Base-by-base conservation (phyloP, 176 grass and related monocot genomes). In the Secale cereale region DNA sequence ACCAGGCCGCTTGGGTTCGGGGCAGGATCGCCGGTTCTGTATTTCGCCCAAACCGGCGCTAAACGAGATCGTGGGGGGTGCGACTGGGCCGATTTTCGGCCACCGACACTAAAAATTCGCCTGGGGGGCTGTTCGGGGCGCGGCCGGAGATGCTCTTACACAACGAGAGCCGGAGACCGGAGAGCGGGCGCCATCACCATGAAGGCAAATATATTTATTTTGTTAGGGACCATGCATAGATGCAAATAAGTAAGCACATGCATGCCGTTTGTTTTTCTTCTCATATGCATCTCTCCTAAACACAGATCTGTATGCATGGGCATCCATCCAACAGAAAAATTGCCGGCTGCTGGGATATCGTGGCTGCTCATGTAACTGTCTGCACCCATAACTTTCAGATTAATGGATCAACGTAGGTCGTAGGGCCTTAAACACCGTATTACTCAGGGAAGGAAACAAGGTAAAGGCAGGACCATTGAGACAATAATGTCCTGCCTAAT, bases 211-310 rank as follows among this genome's bases (percentile, higher is more conserved):
- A 80, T 73, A 37, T 46, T 45, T 6, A 27, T 26, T 46, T 73
- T 45, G n/a, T 35, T 30, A 29, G 62, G 59, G 27, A 65, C 62
- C 62, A 65, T 65, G 62, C 56, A 86, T 79, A 48, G 78, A 61
- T 37, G 76, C 67, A 83, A 68, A 68, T 87, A 87, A 83, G 68
- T 84, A 87, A 69, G 68, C 80, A 90, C 80, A 84, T 86, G 79
- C 35, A 84, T 86, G 79, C 35, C 66, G 17, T n/a, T n/a, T n/a
- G n/a, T 76, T 77, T 15, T 14, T 20, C 25, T 25, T 46, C 82
- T 22, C 72, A 86, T 57, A 72, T 65, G 25, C 43, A 46, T 63
- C 71, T 79, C 31, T 74, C 37, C 28, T 84, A 25, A 65, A 10
- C 23, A 83, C 8, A 41, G 30, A 32, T 69, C 86, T 78, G 20